Base-by-base conservation (phyloP, 306 rosid species). In the Castanea crenata region DNA sequence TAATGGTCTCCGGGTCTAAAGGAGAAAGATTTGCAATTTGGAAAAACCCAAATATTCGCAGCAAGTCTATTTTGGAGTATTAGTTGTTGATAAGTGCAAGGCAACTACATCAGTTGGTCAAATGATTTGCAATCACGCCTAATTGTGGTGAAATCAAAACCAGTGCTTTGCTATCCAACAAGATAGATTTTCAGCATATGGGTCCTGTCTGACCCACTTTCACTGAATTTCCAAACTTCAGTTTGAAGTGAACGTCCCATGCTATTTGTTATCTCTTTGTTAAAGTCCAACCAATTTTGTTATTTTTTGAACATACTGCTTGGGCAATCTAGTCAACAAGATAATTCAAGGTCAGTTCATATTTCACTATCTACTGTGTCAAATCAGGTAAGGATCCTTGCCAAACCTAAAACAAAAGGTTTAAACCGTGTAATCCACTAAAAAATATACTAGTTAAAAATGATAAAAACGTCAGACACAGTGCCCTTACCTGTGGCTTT, bases 401-500 rank as follows among this genome's bases (percentile, higher is more conserved):
- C 59, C 16, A 6, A 71, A 49, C 34, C 75, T 31, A 44, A 46
- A 23, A 15, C 75, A 20, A 46, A 25, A 6, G 52, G 31, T 71
- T 20, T 51, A 56, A 49, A 25, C 23, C 7, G 18, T 71, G 6
- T 25, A 56, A 49, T 51, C 41, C 27, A n/a, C 74, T 69, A 46
- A 38, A 44, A 3, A 38, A 41, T 44, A 69, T n/a, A 18, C 35
- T 49, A 71, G 23, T 71, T 71, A 38, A 16, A 13, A 10, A 16
- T 16, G 3, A 44, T 21, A 35, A 11, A 35, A 35, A 18, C 29
- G 16, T 49, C 25, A 65, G 76, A 68, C 71, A 15, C 32, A 73
- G 32, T 21, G n/a, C 44, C 31, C 20, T 85, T 85, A 96, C 99
- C 99, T 96, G 77, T 96, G 97, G 83, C 90, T 90, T 91, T 96